Evolutionary conservation across 2,329 filamentous ascomycete genomes (phyloP), one percentile per base, ranked within the genome.

Genomic region (Sphaerostilbella broomeana): DNA sequence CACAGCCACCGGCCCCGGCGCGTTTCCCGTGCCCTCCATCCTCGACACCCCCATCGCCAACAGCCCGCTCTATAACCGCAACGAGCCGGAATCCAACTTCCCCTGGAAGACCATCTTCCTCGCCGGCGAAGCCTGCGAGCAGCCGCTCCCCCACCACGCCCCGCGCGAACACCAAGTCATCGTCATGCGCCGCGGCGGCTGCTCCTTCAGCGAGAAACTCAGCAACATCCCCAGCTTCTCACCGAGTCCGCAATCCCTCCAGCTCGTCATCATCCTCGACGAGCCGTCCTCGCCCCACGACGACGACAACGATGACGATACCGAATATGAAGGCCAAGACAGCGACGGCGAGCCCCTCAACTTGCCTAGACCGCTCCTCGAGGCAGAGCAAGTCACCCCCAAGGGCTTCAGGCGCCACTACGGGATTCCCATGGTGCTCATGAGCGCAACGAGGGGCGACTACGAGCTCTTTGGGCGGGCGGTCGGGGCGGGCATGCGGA

Each of bases 171-270:
- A 94, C 62, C 81, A 95, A 36, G 69, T 97, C 44, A 79, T 98
- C 43, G 75, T 95, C 35, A 71, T 97, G 51, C 79, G 77, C 19
- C 79, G 92, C 5, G 90, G 92, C 26, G 79, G 78, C 1, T 98
- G 92, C 64, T 83, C 75, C 17, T 97, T 97, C 60, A 81, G 77
- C 24, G 66, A 82, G 19, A 98, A 98, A 60, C 65, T 97, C 1
- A 71, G 74, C 36, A 89, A 86, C 48, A 88, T 97, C n/a, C 88
- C 90, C 1, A 75, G 77, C 8, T 90, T 81, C 56, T 70, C 79
- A 2, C 80, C 84, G 0, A 68, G 70, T 0, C 58, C 68, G 1
- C 58, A 61, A 3, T 71, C 79, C 1, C 67, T 97, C 13, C 85
- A 94, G 58, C 73, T 97, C 4, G 86, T 97, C 19, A 67, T 97